Percentiles rank a stretch among this genome's conserved stretches.
These are phyloP conservation scores for Fusarium heterosporum DNA, from an alignment of 2,329 filamentous ascomycete species.

Conservation along the genomic window DNA sequence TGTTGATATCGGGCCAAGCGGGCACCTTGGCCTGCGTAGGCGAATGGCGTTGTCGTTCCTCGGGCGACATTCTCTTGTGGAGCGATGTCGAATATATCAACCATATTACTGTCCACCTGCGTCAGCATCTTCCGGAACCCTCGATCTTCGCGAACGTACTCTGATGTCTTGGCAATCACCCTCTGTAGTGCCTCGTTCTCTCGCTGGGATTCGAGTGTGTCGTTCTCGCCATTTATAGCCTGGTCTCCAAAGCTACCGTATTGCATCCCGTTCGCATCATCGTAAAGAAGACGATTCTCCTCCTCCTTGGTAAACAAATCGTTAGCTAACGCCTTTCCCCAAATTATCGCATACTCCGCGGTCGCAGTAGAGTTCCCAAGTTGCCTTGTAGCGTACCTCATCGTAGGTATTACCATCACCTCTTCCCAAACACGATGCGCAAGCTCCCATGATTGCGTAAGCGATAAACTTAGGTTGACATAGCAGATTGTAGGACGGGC, in stretches of 20 bases:
- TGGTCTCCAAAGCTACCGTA: conserved; percentile 74
- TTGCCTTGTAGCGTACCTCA: conserved; percentile 58
- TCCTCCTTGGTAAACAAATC: conserved; percentile 60
- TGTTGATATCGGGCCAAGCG: conserved; percentile 70
- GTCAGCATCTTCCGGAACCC: conserved; percentile 20
- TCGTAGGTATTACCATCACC: conserved; percentile 64
- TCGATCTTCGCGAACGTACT: conserved; percentile 57
- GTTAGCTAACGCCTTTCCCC: conserved; percentile 13
- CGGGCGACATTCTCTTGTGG: conserved; percentile 60
- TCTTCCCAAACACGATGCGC: conserved; percentile 69
- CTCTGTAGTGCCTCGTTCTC: conserved; percentile 73
- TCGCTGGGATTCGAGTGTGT: conserved; percentile 71
- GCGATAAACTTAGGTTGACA: conserved; percentile 35
- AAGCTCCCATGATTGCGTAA: conserved; percentile 65
- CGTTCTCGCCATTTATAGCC: conserved; percentile 65
- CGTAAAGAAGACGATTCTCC: conserved; percentile 69
- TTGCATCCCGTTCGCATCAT: conserved; percentile 68
- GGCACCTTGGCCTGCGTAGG: conserved; percentile 66
- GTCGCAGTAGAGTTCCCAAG: background rate
- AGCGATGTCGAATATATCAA: conserved; percentile 75
- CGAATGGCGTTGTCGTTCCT: conserved; percentile 55
- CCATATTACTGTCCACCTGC: conserved; percentile 66
- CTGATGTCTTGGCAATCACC: conserved; percentile 72
- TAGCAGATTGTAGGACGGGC: conserved; percentile 30
- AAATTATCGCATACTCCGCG: background rate